Evolutionary conservation across 345 rosid species (phyloP).

Genomic region (Eucalyptus melliodora): DNA sequence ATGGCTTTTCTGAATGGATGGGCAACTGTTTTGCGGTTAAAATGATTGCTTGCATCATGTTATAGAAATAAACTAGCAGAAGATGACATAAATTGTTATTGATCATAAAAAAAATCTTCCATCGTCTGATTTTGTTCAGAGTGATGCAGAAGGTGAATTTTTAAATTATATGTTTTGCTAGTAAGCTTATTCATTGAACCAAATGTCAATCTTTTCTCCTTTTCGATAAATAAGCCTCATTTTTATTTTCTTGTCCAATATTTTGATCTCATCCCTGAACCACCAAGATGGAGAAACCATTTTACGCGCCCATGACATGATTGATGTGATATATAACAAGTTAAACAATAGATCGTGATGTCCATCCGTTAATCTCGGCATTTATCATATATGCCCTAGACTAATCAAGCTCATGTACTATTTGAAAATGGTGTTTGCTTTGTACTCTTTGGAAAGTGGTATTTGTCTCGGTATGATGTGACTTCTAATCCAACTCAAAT

Average conservation of each 20-base stretch:
- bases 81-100: not conserved
- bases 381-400: fast-evolving
- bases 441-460: too few relatives aligned
- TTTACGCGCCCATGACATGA: fast-evolving
- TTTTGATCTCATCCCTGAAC: not conserved
- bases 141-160: not conserved
- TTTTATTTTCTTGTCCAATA: not conserved
- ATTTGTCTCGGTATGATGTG: too few relatives aligned
- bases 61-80: not conserved
- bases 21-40: not conserved
- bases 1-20: too few relatives aligned
- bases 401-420: not conserved
- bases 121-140: too few relatives aligned
- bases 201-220: too few relatives aligned
- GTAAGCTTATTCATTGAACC: fast-evolving
- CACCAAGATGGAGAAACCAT: not conserved
- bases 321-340: not conserved
- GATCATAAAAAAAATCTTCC: too few relatives aligned
- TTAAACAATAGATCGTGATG: fast-evolving
- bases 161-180: too few relatives aligned
- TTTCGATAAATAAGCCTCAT: not conserved
- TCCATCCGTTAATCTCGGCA: not conserved
- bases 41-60: not conserved
- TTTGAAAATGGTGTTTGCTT: too few relatives aligned
- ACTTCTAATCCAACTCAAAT: too few relatives aligned